Evolutionary conservation across 1,284 basidiomycete species (phyloP), one percentile per base, ranked within the genome.

Genomic region (Phylloboletellus chloephorus): DNA sequence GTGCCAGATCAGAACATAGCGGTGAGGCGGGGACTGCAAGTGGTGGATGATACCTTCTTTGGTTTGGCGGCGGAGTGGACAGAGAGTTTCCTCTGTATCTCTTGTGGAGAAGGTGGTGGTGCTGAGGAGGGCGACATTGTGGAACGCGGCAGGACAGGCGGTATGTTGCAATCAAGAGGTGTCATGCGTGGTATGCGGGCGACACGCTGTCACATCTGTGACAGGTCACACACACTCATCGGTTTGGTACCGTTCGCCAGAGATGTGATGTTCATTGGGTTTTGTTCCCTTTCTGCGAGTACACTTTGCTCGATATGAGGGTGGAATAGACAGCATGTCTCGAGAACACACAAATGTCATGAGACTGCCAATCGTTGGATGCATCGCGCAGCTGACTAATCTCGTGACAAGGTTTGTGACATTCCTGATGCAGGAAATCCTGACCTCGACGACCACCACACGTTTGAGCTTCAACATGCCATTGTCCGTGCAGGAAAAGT

Each of bases 41-140:
- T 16, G 33, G 25, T 9, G 17, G n/a, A 36, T 53, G 57, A 41
- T 43, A 75, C 72, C 64, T 71, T 71, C 52, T 64, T 58, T 38
- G 67, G 69, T 54, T 65, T 72, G 33, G 72, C 62, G 3, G 67
- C 69, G 2, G 80, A 76, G 56, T 85, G 83, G 32, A 90, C 73
- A 2, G 88, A 91, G 15, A 95, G 76, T 58, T 93, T 93, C 47
- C 90, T 74, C 48, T 88, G 78, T 19, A 95, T 79, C 67, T 95
- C 91, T 56, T 88, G 83, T 22, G 81, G 78, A 10, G 88, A 82
- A 2, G 89, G 91, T 8, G 88, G 86, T 17, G 81, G 73, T 38
- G 74, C 85, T 24, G 53, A 29, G 34, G 78, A 67, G 46, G 70
- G 69, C 26, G 73, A 62, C 69, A 74, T 76, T 37, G 39, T 55